Base-by-base conservation (phyloP, 2,329 filamentous ascomycete genomes). In the Trichoderma polysporum region DNA sequence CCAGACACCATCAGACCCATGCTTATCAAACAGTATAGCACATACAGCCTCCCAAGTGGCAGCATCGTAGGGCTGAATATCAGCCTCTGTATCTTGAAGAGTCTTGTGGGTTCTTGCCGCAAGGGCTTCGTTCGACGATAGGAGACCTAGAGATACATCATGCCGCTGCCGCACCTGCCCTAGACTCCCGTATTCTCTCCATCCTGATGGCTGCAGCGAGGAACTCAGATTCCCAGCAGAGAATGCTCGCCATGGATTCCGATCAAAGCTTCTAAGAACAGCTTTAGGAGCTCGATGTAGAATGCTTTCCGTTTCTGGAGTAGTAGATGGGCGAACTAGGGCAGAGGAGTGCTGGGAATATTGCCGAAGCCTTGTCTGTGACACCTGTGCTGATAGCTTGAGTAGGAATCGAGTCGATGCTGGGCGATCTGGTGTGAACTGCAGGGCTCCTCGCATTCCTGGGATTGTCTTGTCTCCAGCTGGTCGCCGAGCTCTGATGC, bases 361-460 rank as follows among this genome's bases (percentile, higher is more conserved):
- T 41, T 19, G 64, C 35, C 60, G 69, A 63, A 59, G 45, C 37
- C 62, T 49, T 33, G 60, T n/a, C 2, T 29, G 29, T 15, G 29
- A 66, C 27, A 66, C 17, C 45, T 37, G 45, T 57, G 66, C 49
- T 49, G 35, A 25, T 37, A 45, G 27, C 45, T 59, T 29, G 47
- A 66, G 63, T 13, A 52, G 56, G 33, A 68, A 25, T 74, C 66
- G 71, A 60, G 66, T 56, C 66, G 70, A 65, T 66, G 65, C 39
- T 53, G 68, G 53, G 61, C 66, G 63, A 69, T 68, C 66, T 68
- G 68, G 65, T 57, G 69, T 64, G 31, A 68, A 69, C 66, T 69
- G 66, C 65, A 72, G 65, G 50, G 70, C 69, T 72, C 69, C 72
- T 74, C 72, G 73, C 76, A 78, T 78, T 66, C 72, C 75, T 71